Evolutionary conservation across 2,329 filamentous ascomycete species (phyloP).

Genomic region (Sporothrix euskadiensis): DNA sequence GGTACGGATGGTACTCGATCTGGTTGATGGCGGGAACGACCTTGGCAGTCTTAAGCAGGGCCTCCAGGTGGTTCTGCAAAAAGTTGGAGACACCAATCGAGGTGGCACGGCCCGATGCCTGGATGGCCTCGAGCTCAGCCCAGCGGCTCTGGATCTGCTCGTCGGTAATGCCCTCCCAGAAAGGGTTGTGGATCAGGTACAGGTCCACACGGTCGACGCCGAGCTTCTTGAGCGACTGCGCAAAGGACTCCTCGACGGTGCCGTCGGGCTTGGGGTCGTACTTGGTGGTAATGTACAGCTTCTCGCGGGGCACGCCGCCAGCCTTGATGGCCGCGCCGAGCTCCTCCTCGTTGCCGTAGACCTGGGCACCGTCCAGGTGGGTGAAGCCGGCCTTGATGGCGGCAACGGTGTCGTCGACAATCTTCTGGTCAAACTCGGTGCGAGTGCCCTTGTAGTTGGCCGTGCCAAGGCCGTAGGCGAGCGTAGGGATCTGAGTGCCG

Average conservation of each 20-base stretch:
- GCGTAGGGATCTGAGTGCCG: slow-evolving; percentile 70
- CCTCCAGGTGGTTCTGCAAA: slow-evolving; percentile 55
- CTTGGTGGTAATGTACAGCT: slow-evolving; percentile 70
- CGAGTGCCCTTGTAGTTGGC: slow-evolving; percentile 60
- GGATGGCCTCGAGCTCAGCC: slow-evolving; percentile 65
- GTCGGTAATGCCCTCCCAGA: slow-evolving; percentile 49
- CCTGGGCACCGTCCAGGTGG: slow-evolving; percentile 75
- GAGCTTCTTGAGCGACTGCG: slow-evolving; percentile 64
- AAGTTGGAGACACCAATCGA: slow-evolving; percentile 82
- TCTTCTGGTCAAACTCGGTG: slow-evolving; percentile 55
- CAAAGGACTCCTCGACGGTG: slow-evolving; percentile 53
- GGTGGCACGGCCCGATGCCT: slow-evolving; percentile 63
- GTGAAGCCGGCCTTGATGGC: slow-evolving; percentile 70
- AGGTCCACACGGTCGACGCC: slow-evolving; percentile 70
- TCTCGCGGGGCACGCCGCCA: slow-evolving; percentile 62
- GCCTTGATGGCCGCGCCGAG: slow-evolving; percentile 71
- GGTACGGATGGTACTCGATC: slow-evolving; percentile 77
- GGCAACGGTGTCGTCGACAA: slow-evolving; percentile 53
- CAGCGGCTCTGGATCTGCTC: slow-evolving; percentile 59
- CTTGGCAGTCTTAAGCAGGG: slow-evolving; percentile 59
- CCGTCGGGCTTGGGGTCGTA: slow-evolving; percentile 43
- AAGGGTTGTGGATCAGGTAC: slow-evolving; percentile 65
- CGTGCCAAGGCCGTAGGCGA: slow-evolving; percentile 73
- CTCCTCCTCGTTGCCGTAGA: slow-evolving; percentile 66
- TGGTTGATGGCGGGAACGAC: slow-evolving; percentile 72